Base-by-base conservation (phyloP, 2,329 filamentous ascomycete species). In the Diaporthe ilicicola region DNA sequence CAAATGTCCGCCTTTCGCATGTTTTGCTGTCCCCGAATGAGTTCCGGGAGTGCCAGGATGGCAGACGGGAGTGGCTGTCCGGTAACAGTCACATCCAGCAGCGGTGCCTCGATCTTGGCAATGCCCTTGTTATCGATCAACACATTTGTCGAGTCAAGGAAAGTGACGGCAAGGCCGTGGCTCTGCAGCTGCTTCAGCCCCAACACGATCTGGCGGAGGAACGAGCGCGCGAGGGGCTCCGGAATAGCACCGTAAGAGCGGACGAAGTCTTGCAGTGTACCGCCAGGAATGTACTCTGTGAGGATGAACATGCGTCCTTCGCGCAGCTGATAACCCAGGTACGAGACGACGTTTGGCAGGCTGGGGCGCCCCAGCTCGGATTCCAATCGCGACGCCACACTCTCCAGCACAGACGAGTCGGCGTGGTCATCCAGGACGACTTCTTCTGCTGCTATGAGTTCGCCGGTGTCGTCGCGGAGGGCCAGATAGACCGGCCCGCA, bases 81-180 rank as follows among this genome's bases (percentile, higher is more conserved):
- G 19, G 37, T 37, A 5, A 42, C 9, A 12, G 34, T 37, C 22
- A 62, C 46, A 24, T 48, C 62, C 27, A 50, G 54, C 29, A 68
- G 54, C n/a, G 69, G 69, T 17, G 64, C 64, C 55, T 71, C 70
- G 48, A 71, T 48, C 50, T 69, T 71, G 46, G 27, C 46, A 17
- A 9, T 19, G 42, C 55, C 29, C 9, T 32, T 32, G 48, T 64
- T 67, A 32, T 69, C 46, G 15, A 71, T 4, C 54, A 53, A 34
- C 10, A 69, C 48, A 32, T 42, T 27, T 1, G 27, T 48, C 54
- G 56, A 17, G 29, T 64, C 65, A 24, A 54, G 17, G 7, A 69
- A 29, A 3, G 54, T 37, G 5, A 32, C 46, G 19, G 29, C 8
- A 5, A 64, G 17, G n/a, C 48, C 70, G 22, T 39, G 55, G 19